Percentiles rank a stretch among this genome's conserved stretches.
Evolutionary conservation across 306 rosid genomes (phyloP).

Genomic region (Rosa multiflora): DNA sequence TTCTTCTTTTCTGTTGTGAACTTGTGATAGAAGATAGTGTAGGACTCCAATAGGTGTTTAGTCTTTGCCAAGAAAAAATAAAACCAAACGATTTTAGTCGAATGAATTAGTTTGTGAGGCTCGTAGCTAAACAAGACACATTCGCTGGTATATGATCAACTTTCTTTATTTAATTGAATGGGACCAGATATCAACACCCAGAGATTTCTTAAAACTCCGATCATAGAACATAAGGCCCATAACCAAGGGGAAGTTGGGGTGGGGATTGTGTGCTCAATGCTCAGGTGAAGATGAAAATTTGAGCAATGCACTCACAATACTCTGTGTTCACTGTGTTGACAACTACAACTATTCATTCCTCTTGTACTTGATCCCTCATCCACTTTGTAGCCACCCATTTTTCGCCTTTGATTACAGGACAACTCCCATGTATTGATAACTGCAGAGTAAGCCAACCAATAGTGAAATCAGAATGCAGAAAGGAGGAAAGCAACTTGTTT

Average conservation of each 20-base stretch:
- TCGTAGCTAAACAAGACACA: not conserved
- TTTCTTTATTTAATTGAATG: not conserved
- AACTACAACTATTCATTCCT: slow-evolving; percentile 38
- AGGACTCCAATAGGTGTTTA: not conserved
- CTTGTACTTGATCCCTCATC: slow-evolving; percentile 62
- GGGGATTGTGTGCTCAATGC: slow-evolving; percentile 1
- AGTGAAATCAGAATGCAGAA: slow-evolving; percentile 3
- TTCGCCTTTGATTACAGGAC: slow-evolving; percentile 78
- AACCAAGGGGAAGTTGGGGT: not conserved
- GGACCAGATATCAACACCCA: not conserved
- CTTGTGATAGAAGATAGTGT: not conserved
- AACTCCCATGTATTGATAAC: slow-evolving; percentile 90
- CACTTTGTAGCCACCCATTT: slow-evolving; percentile 97
- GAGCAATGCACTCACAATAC: not conserved
- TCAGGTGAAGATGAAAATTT: slow-evolving; percentile 4
- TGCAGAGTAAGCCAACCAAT: slow-evolving; percentile 41
- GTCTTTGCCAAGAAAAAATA: not conserved
- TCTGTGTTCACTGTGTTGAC: not conserved
- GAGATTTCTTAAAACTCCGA: not conserved
- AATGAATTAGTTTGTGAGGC: not conserved
- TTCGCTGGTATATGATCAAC: not conserved
- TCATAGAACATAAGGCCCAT: not conserved
- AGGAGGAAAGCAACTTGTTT: not conserved
- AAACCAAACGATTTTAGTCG: not conserved
- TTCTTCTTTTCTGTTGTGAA: not conserved